Evolutionary conservation across 192 early-diverging fungal genomes (phyloP), one percentile per base, ranked within the genome.

Genomic region (Coemansia sp.): DNA sequence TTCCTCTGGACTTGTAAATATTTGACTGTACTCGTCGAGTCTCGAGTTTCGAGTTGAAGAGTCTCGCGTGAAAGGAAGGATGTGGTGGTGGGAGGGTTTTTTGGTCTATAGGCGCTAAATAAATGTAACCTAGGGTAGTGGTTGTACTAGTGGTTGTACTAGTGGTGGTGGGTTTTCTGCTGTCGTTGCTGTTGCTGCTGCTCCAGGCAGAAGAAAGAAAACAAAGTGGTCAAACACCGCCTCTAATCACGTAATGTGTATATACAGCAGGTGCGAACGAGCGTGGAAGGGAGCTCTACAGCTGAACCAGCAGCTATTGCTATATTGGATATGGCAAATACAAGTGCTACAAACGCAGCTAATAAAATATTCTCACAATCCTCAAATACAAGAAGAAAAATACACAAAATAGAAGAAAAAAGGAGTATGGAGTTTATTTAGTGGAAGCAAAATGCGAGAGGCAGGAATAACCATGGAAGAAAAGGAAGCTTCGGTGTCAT

Each of bases 281-380:
- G 45, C 7, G 45, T n/a, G 20, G 34, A 36, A 34, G 34, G 4
- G 34, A 3, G 34, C 25, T 48, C 45, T 25, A 13, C 13, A 48
- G 45, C 45, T 23, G 45, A n/a, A 25, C 45, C 45, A 48, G 45
- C 45, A 48, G 45, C 45, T 48, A 11, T 48, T 48, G 11, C 10
- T 6, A 9, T 8, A 13, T 25, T 23, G 23, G 6, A 23, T 7
- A 23, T 13, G 23, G 15, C 38, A 41, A 41, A 0, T 23, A 48
- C 20, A 23, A 48, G 45, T 48, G 45, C 45, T 25, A 48, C 45
- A 9, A 22, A 48, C 6, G 45, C 45, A 48, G 23, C 45, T 10
- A n/a, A 48, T 11, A 14, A 48, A 48, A 25, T 20, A 47, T 13
- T n/a, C n/a, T n/a, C n/a, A n/a, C n/a, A 20, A 1, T 36, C 17